phyloP scores from a whole-genome alignment of 2,329 filamentous ascomycete species.

The Balansia obtecta region DNA sequence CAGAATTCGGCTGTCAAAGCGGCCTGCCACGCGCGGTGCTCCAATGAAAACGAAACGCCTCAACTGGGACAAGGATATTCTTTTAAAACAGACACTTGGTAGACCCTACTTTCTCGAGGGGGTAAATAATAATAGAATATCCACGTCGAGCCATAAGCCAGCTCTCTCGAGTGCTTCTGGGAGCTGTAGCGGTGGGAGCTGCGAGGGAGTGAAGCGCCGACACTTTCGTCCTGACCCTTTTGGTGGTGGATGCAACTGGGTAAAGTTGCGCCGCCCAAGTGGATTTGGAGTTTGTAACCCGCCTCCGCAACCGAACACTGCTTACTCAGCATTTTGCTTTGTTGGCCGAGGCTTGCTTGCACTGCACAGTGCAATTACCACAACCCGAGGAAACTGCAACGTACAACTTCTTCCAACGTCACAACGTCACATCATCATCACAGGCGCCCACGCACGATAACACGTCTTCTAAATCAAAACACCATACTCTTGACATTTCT shows the following conservation, averaged over 20 bases:
- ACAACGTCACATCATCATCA: too few species aligned
- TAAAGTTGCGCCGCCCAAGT: conserved; percentile 22
- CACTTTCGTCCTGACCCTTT: conserved; percentile 11
- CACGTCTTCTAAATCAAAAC: background rate
- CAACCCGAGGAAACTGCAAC: too few species aligned
- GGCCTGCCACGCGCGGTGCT: background rate
- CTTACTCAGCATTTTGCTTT: conserved; percentile 6
- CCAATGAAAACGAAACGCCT: background rate
- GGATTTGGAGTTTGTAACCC: conserved; percentile 12
- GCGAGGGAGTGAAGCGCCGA: background rate
- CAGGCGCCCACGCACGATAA: too few species aligned
- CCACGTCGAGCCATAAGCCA: background rate
- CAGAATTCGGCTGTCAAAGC: background rate
- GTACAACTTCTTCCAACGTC: too few species aligned
- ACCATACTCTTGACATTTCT: background rate
- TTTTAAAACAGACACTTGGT: background rate
- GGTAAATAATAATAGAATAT: background rate
- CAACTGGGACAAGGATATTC: background rate
- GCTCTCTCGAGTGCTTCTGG: background rate
- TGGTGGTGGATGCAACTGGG: conserved; percentile 26
- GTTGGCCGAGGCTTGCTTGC: background rate
- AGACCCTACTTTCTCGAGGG: background rate
- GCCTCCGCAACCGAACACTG: background rate
- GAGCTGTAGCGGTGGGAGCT: background rate
- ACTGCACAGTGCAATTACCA: too few species aligned